Evolutionary conservation across 768 basidiomycete genomes (phyloP), one percentile per base, ranked within the genome.

Genomic region (Phallus indusiatus): DNA sequence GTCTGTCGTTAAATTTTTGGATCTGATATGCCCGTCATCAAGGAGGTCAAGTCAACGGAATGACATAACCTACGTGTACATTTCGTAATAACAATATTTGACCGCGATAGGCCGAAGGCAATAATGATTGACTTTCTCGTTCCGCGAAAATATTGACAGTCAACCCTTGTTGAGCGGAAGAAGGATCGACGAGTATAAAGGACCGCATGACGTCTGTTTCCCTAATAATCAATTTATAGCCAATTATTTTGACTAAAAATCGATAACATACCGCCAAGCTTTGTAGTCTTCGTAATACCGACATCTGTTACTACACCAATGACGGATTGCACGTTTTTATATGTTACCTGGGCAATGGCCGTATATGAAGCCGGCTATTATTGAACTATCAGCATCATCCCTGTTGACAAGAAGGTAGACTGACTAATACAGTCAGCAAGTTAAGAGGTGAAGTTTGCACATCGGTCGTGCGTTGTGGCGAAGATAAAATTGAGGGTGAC

Each of bases 1-100:
- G 8, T 47, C 34, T 35, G 17, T 51, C 61, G 8, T 51, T 16
- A 24, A 51, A 58, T 37, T 61, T 51, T 20, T 33, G 35, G 21
- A 50, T 24, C 60, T 61, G 42, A 20, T 7, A 16, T 10, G n/a
- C 18, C 18, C 46, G n/a, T 37, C 36, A 34, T 51, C 20, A 47
- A 33, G 24, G 24, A 10, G 16, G n/a, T 33, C n/a, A 36, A 22
- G n/a, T 20, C n/a, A n/a, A n/a, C n/a, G 46, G 24, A 21, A 12
- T 17, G n/a, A 28, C 9, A 11, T 8, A 10, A 47, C 42, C 48
- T 46, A 61, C 56, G 24, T 42, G 47, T 12, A 61, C 36, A 11
- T 61, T 36, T 48, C 51, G 20, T 14, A 61, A 52, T 8, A 61
- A 37, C 8, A 61, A 21, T 18, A 61, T 46, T 34, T 61, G 61